These are phyloP conservation scores for Aspergillus cavernicola DNA, from an alignment of 495 filamentous ascomycete genomes.

Conservation along the genomic window DNA sequence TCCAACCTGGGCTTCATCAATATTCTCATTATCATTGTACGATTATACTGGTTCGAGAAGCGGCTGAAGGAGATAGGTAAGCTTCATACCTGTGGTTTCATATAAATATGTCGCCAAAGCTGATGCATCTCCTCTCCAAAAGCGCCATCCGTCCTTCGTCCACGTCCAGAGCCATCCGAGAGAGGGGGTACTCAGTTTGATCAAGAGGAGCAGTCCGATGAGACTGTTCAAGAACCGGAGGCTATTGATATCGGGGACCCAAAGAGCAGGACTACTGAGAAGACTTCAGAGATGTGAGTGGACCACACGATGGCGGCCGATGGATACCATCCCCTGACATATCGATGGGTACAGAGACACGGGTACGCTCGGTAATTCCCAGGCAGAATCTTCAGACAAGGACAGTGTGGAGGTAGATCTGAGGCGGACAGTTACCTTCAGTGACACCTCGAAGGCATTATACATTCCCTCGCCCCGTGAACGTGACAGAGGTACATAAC, in stretches of 20 bases:
- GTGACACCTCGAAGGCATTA: constrained; percentile 24
- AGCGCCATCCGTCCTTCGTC: constrained; percentile 12
- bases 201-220: constrained; percentile 6
- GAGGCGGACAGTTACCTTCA: constrained; percentile 14
- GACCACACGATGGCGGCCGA: neutral
- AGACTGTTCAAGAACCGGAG: neutral
- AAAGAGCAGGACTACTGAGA: neutral
- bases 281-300: neutral
- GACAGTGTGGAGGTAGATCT: neutral
- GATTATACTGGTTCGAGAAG: constrained; percentile 35
- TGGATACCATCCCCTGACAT: neutral
- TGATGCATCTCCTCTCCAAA: neutral
- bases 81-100: neutral
- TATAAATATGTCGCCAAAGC: neutral
- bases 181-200: neutral
- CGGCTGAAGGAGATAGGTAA: constrained; percentile 19
- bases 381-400: neutral
- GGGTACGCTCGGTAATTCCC: neutral
- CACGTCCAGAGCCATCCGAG: neutral
- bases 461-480: constrained; percentile 34
- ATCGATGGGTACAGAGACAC: neutral
- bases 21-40: constrained; percentile 31
- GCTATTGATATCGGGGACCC: neutral
- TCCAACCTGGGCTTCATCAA: constrained; percentile 36
- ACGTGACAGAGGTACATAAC: constrained; percentile 27